phyloP scores from a whole-genome alignment of 2,329 filamentous ascomycete species.

The Colletotrichum gigasporum region DNA sequence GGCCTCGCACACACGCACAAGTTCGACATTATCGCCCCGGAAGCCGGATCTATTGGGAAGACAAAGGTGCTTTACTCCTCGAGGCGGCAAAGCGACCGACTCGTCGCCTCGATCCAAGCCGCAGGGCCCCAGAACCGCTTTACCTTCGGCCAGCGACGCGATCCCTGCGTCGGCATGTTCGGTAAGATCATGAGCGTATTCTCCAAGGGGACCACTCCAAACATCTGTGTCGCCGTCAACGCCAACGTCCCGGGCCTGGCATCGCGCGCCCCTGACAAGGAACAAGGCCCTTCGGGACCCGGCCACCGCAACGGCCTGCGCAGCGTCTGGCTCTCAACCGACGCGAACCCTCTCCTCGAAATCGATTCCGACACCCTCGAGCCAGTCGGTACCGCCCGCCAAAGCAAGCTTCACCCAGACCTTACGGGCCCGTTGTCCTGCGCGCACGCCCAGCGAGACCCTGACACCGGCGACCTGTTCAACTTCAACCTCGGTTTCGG shows the following conservation, averaged over 20 bases:
- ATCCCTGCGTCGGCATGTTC: constrained; percentile 80
- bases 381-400: constrained; percentile 70
- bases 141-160: constrained; percentile 76
- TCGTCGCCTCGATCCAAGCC: constrained; percentile 68
- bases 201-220: constrained; percentile 51
- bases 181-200: constrained; percentile 75
- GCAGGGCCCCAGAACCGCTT: constrained; percentile 65
- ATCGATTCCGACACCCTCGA: constrained; percentile 78
- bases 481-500: constrained; percentile 83
- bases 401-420: constrained; percentile 71
- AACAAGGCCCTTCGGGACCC: constrained; percentile 23
- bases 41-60: constrained; percentile 32
- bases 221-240: constrained; percentile 73
- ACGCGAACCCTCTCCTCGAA: constrained; percentile 65
- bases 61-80: constrained; percentile 75
- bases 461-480: constrained; percentile 77
- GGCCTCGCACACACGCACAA: constrained; percentile 76
- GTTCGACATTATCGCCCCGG: constrained; percentile 69
- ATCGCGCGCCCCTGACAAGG: constrained; percentile 15
- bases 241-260: constrained; percentile 69
- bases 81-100: constrained; percentile 70
- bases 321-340: constrained; percentile 65
- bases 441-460: constrained; percentile 78
- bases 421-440: constrained; percentile 74
- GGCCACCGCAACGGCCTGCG: constrained; percentile 39